Evolutionary conservation across 495 filamentous ascomycete species (phyloP).

Genomic region (Stereocaulon alpinum): DNA sequence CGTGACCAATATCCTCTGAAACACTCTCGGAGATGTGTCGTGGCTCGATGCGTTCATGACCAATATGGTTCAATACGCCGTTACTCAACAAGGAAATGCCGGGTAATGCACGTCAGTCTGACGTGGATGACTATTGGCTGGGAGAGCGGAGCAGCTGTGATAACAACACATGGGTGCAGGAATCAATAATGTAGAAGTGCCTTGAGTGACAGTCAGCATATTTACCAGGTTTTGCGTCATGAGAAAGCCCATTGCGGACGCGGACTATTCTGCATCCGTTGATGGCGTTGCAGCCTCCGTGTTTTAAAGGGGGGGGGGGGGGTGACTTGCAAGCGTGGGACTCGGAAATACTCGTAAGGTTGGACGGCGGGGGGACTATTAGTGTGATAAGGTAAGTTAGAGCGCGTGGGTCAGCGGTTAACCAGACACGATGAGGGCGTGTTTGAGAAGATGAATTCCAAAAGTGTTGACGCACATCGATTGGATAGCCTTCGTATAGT

Average conservation of each 20-base stretch:
- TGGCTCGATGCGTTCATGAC: neutral
- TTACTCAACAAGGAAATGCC: neutral
- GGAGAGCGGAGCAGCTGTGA: neutral
- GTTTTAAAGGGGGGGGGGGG: neutral
- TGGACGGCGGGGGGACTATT: neutral
- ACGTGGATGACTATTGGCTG: neutral
- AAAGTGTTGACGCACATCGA: neutral
- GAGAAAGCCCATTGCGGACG: neutral
- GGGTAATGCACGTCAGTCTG: neutral
- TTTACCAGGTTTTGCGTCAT: neutral
- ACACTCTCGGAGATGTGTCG: conserved; percentile 1
- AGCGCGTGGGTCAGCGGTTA: neutral
- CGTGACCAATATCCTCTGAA: neutral
- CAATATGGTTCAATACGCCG: neutral
- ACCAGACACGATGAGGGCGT: neutral
- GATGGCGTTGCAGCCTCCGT: neutral
- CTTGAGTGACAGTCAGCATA: neutral
- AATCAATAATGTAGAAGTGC: neutral
- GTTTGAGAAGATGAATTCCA: neutral
- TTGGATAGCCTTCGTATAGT: neutral
- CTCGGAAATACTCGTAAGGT: neutral
- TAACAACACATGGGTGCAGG: neutral
- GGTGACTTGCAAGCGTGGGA: neutral
- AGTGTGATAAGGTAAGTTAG: neutral
- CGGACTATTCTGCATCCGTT: neutral